Conservation (phyloP, 2,329 filamentous ascomycete species). For the Fusarium sp. region DNA sequence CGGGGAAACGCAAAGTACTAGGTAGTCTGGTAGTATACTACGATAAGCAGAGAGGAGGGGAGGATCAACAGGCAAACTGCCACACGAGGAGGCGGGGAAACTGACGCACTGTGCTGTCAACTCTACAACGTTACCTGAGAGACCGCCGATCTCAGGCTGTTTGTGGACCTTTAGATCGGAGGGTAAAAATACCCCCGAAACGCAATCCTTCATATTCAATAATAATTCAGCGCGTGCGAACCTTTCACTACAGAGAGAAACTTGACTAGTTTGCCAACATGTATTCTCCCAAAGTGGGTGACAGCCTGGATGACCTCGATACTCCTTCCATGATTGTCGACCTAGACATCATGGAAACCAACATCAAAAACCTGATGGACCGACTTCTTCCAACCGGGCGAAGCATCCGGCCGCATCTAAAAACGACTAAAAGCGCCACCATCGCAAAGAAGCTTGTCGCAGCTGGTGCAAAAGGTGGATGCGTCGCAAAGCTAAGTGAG, state of each 20-base stretch:
- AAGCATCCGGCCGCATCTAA: conserved; percentile 39
- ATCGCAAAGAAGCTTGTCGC: conserved; percentile 27
- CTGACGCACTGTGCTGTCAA: conserved; percentile 11
- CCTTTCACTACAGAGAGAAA: neutral
- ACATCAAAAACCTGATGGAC: conserved; percentile 61
- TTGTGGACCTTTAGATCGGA: neutral
- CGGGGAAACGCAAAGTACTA: neutral
- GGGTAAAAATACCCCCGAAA: conserved; percentile 10
- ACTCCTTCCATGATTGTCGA: conserved; percentile 69
- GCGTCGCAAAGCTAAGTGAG: conserved; percentile 36
- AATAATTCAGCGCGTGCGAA: no score
- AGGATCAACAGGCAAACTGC: conserved; percentile 1
- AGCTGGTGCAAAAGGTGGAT: conserved; percentile 35
- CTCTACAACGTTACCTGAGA: conserved; percentile 18
- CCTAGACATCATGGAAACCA: conserved; percentile 63
- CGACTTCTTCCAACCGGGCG: conserved; percentile 58
- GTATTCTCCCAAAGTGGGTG: conserved; percentile 22
- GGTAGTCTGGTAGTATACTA: no score
- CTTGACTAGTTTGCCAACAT: neutral
- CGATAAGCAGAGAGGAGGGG: neutral
- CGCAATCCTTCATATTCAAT: no score
- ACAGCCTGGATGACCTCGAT: conserved; percentile 54
- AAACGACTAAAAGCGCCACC: conserved; percentile 34
- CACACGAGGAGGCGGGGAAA: neutral
- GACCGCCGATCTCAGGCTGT: neutral